Conservation (phyloP, 129 eudicot species). For the Deinandra increscens region DNA sequence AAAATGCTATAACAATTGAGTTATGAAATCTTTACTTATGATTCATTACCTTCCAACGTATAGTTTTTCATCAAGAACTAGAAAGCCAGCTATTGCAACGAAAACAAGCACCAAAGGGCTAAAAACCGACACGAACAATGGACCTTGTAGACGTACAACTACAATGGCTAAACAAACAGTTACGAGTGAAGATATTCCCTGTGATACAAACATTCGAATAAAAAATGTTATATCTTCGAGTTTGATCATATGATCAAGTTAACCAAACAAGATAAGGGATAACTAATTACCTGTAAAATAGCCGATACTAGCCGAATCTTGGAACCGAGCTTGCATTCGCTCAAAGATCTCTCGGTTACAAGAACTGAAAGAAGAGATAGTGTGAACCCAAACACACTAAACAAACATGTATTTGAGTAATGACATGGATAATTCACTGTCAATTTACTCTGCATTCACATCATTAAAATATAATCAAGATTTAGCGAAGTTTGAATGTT, state of each 20-base stretch:
- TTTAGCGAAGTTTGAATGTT: neutral
- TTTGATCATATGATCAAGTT: neutral
- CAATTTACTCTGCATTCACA: conserved; percentile 31
- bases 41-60: conserved; percentile 29
- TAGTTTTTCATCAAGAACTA: conserved; percentile 49
- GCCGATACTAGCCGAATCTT: conserved; percentile 30
- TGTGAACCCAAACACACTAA: conserved; percentile 22
- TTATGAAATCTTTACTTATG: too few relatives aligned
- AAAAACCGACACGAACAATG: conserved; percentile 56
- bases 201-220: neutral
- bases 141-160: conserved; percentile 51
- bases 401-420: conserved; percentile 35
- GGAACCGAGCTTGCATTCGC: conserved; percentile 53
- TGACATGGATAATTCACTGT: conserved; percentile 35
- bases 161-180: conserved; percentile 21
- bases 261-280: neutral
- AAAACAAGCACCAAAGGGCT: conserved; percentile 53
- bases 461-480: neutral
- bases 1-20: too few relatives aligned
- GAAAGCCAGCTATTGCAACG: conserved; percentile 44
- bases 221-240: neutral
- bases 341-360: conserved; percentile 41
- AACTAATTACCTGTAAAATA: conserved; percentile 35
- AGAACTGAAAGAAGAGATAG: conserved; percentile 26
- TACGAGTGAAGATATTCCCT: conserved; percentile 48